Evolutionary conservation across 2,329 filamentous ascomycete species (phyloP), one percentile per base, ranked within the genome.

Genomic region (Raffaelea ambrosiae): DNA sequence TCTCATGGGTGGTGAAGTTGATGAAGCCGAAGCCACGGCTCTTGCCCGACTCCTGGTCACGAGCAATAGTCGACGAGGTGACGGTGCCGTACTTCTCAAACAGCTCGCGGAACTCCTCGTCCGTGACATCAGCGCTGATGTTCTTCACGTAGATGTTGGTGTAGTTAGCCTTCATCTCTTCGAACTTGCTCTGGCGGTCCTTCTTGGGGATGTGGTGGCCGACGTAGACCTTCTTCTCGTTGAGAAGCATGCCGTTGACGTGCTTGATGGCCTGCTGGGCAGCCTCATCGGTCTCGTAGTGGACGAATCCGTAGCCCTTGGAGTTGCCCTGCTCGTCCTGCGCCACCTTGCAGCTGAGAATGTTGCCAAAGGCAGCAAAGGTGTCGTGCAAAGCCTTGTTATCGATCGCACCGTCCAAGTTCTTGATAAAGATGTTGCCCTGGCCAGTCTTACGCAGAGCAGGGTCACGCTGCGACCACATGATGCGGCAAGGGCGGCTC

Each of bases 101-200:
- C 44, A 97, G 77, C 53, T 84, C 79, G 59, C 89, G 88, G 82
- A 98, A 97, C 66, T 97, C 86, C 9, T 97, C 90, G 53, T 98
- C 93, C 51, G 81, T 85, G 55, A 84, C 87, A 43, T 96, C 91
- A 33, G 73, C 63, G 61, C 83, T 81, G 59, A 98, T 85, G 76
- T 98, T 98, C 84, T 98, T 98, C 75, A 98, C 88, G 74, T 98
- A 98, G 70, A 98, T 84, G 70, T 98, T 98, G 76, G 93, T 98
- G 80, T 94, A 98, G 79, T 98, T 98, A 70, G 93, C 93, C 84
- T 98, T 98, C 91, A 98, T 98, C 79, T 98, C 93, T 76, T 98
- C 93, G 61, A 97, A 97, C 76, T 98, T 98, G 88, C 88, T 95
- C 81, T 97, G 93, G 62, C 93, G 91, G 66, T 98, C 93, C 81